Percentiles rank a stretch among this genome's conserved stretches.
phyloP scores from a whole-genome alignment of 441 rosid genomes.

The Melastoma candidum region DNA sequence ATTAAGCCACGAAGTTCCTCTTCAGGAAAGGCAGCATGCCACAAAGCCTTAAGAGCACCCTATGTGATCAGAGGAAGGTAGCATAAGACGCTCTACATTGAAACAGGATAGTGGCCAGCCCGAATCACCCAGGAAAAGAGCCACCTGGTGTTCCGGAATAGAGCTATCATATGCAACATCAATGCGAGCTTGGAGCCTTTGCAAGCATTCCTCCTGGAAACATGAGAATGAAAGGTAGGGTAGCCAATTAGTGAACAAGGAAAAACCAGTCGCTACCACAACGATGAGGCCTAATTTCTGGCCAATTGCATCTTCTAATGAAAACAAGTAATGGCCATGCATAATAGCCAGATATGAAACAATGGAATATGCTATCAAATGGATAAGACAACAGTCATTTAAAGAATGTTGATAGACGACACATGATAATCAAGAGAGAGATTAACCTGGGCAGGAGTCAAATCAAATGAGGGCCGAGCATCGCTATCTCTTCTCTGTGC shows the following conservation, averaged over 20 bases:
- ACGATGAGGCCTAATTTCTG: too few species aligned
- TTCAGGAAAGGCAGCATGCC: constrained; percentile 76
- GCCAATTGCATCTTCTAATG: too few species aligned
- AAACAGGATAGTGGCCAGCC: neutral
- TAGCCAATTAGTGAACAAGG: neutral
- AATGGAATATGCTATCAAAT: too few species aligned
- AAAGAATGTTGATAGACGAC: too few species aligned
- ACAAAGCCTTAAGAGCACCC: constrained; percentile 71
- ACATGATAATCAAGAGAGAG: neutral
- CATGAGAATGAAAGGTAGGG: constrained; percentile 12
- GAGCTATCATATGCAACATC: constrained; percentile 85
- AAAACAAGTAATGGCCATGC: too few species aligned
- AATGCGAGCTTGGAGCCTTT: constrained; percentile 69
- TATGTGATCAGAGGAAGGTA: constrained; percentile 14
- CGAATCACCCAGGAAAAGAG: neutral
- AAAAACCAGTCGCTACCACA: too few species aligned
- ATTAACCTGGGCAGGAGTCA: constrained; percentile 75
- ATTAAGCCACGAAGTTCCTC: constrained; percentile 65
- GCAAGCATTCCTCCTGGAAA: constrained; percentile 82
- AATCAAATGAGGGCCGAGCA: constrained; percentile 78
- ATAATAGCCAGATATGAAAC: too few species aligned
- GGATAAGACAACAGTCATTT: too few species aligned
- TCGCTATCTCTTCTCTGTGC: constrained; percentile 92
- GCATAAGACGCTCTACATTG: neutral
- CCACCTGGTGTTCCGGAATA: constrained; percentile 74